phyloP scores from a whole-genome alignment of 768 basidiomycete genomes.

The Artomyces pyxidatus region DNA sequence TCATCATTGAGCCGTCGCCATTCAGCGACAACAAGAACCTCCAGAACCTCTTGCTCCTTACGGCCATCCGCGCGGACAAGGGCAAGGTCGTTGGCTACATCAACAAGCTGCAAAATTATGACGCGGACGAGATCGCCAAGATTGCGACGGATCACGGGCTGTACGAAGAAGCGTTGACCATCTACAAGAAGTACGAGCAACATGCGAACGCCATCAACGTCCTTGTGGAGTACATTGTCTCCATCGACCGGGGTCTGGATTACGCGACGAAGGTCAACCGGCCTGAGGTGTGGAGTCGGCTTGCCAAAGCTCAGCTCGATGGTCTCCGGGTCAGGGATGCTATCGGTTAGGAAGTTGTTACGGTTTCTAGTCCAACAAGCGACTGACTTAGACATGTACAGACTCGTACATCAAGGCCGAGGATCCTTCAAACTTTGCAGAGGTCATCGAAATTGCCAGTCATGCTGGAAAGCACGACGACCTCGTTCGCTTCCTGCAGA shows the following conservation, averaged over 20 bases:
- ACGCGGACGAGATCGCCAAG: slow-evolving; percentile 88
- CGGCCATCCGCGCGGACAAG: slow-evolving; percentile 95
- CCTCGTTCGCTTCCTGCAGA: slow-evolving; percentile 93
- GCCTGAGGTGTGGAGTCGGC: slow-evolving; percentile 93
- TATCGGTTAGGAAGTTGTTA: slow-evolving; percentile 75
- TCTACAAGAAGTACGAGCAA: slow-evolving; percentile 96
- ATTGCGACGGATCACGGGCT: slow-evolving; percentile 95
- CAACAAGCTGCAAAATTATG: slow-evolving; percentile 94
- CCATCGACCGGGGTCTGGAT: slow-evolving; percentile 91
- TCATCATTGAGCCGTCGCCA: slow-evolving; percentile 92
- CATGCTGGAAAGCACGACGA: slow-evolving; percentile 91
- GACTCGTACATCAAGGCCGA: slow-evolving; percentile 98
- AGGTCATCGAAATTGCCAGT: slow-evolving; percentile 93
- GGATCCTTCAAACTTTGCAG: slow-evolving; percentile 87
- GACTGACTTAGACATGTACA: too few relatives aligned
- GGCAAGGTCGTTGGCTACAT: slow-evolving; percentile 98
- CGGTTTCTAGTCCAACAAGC: too few relatives aligned
- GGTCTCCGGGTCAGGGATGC: slow-evolving; percentile 97
- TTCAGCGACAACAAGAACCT: slow-evolving; percentile 97
- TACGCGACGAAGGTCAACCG: slow-evolving; percentile 95
- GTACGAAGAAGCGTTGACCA: slow-evolving; percentile 92
- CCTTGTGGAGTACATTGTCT: slow-evolving; percentile 96
- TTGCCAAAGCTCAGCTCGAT: slow-evolving; percentile 98
- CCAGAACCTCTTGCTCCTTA: slow-evolving; percentile 90
- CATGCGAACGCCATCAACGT: slow-evolving; percentile 96